Conservation (phyloP, 257 asterid genomes). For the Solanum pinnatisectum region DNA sequence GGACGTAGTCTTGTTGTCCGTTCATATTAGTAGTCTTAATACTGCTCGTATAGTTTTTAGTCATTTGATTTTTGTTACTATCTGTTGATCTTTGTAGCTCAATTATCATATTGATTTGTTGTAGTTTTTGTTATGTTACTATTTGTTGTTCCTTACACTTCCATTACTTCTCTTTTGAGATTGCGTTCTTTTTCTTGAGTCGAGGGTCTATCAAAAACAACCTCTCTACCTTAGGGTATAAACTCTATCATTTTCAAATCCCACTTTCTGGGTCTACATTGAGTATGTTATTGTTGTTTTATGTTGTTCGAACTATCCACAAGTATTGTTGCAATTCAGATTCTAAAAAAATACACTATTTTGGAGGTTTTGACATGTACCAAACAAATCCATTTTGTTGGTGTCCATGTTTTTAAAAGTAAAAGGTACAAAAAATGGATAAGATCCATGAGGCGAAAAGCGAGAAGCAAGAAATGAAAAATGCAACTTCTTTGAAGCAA, state of each 20-base stretch:
- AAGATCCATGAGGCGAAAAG: background rate
- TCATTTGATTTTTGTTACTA: background rate
- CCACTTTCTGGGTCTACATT: too few species aligned
- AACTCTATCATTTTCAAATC: too few species aligned
- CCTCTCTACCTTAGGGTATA: background rate
- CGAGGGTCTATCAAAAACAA: background rate
- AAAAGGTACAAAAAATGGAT: background rate
- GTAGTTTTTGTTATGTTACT: background rate
- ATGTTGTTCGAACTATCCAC: background rate
- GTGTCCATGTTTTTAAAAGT: background rate
- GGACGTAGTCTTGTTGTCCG: background rate
- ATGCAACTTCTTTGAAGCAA: background rate
- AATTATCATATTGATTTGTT: background rate
- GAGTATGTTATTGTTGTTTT: background rate
- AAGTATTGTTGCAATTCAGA: background rate
- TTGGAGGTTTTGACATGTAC: background rate
- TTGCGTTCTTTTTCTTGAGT: background rate
- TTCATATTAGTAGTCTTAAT: too few species aligned
- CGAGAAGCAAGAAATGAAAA: background rate
- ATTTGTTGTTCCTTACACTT: background rate
- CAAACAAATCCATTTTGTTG: background rate
- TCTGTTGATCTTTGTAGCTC: background rate
- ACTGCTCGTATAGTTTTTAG: too few species aligned
- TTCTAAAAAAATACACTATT: background rate
- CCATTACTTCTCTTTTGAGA: background rate